phyloP scores from a whole-genome alignment of 73 alveolate species.

The Halteria grandinella region DNA sequence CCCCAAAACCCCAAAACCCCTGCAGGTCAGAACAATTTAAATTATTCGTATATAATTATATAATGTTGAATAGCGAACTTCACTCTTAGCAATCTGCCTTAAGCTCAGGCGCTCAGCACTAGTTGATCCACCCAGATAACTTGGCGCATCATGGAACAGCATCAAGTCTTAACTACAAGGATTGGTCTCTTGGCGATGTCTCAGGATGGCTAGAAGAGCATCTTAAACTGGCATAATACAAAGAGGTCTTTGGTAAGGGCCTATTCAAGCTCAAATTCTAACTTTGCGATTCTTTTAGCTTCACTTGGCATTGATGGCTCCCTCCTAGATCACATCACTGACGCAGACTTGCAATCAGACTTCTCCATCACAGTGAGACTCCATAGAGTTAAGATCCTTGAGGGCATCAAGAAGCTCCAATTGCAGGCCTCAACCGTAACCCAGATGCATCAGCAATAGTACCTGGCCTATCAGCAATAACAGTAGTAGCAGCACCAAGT shows the following conservation, averaged over 20 bases:
- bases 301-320: slow-evolving; percentile 83
- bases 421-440: background rate
- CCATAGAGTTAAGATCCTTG: slow-evolving; percentile 73
- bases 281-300: slow-evolving; percentile 31
- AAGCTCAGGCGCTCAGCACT: no score
- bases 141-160: slow-evolving; percentile 47
- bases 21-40: no score
- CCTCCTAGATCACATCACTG: slow-evolving; percentile 68
- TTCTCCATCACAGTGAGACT: slow-evolving; percentile 68
- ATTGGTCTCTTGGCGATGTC: slow-evolving; percentile 64
- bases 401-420: slow-evolving; percentile 72
- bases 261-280: background rate
- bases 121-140: slow-evolving; percentile 11
- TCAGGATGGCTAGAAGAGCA: slow-evolving; percentile 59
- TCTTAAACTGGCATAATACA: slow-evolving; percentile 58
- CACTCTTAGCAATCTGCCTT: no score
- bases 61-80: no score
- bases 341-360: slow-evolving; percentile 73
- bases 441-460: background rate
- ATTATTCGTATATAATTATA: no score
- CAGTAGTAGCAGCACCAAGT: no score
- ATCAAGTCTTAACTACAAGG: slow-evolving; percentile 40
- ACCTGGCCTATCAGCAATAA: slow-evolving; percentile 1
- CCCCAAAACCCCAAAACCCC: no score
- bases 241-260: slow-evolving; percentile 31